Evolutionary conservation across 768 basidiomycete genomes (phyloP).

Genomic region (Saitozyma podzolica): DNA sequence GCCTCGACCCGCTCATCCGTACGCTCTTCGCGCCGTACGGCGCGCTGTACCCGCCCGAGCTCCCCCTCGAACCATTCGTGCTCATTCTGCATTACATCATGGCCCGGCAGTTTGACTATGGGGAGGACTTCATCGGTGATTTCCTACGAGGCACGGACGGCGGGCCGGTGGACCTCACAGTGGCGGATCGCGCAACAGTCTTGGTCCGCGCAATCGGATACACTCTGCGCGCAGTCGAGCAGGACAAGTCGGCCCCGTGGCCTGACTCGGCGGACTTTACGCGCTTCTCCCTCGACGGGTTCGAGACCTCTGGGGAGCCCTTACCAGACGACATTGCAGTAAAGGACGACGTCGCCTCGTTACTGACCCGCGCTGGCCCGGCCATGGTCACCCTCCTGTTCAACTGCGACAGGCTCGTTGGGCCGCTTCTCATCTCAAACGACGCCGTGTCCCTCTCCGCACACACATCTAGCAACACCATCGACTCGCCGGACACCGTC

Average conservation of each 20-base stretch:
- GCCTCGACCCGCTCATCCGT: conserved; percentile 64
- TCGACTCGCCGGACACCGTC: conserved; percentile 63
- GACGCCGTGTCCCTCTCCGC: conserved; percentile 69
- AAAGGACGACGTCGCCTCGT: conserved; percentile 70
- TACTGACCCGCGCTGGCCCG: conserved; percentile 66
- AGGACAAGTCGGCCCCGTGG: conserved; percentile 74
- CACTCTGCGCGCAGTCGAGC: conserved; percentile 70
- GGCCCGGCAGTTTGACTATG: conserved; percentile 79
- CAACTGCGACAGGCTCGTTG: conserved; percentile 65
- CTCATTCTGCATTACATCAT: conserved; percentile 80
- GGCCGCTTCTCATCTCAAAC: conserved; percentile 70
- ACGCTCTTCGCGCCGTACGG: conserved; percentile 56
- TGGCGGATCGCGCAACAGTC: conserved; percentile 70
- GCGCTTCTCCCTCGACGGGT: conserved; percentile 63
- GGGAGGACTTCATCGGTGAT: conserved; percentile 75
- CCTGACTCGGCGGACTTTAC: conserved; percentile 72
- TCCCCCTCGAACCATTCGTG: conserved; percentile 72
- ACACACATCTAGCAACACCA: conserved; percentile 60
- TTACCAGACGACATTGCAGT: conserved; percentile 61
- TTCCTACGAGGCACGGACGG: conserved; percentile 58
- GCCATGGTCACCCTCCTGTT: conserved; percentile 63
- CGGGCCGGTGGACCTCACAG: conserved; percentile 55
- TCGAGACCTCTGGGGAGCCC: conserved; percentile 60
- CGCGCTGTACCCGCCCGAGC: conserved; percentile 79
- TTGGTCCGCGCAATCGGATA: conserved; percentile 74